A percentile compares a stretch with the other conserved stretches of the same genome.
phyloP scores from a whole-genome alignment of 345 rosid genomes.

The Brassica cretica region DNA sequence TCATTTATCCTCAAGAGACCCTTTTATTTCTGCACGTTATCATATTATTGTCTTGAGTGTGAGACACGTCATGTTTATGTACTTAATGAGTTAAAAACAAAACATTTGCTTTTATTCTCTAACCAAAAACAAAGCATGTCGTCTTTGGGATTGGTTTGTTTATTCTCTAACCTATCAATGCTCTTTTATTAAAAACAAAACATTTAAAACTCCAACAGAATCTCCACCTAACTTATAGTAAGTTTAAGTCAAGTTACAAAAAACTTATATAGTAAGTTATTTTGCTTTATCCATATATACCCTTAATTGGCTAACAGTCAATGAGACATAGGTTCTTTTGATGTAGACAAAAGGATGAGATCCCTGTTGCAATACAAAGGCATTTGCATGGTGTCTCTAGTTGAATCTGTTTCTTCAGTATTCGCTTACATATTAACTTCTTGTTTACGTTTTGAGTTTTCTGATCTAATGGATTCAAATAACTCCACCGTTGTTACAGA shows the following conservation, averaged over 20 bases:
- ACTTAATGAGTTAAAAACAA: background rate
- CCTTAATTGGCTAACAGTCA: too few relatives aligned
- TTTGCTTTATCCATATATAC: too few relatives aligned
- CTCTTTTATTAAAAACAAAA: background rate
- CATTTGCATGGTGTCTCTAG: slow-evolving; percentile 77
- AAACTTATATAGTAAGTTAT: too few relatives aligned
- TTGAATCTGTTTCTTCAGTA: slow-evolving; percentile 51
- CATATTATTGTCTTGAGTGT: background rate
- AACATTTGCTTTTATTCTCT: too few relatives aligned
- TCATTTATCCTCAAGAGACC: background rate
- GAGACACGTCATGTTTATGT: slow-evolving; percentile 14
- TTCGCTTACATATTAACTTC: slow-evolving; percentile 40
- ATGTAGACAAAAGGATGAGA: background rate
- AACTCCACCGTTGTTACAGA: background rate
- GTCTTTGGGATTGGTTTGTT: background rate
- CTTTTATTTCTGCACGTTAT: background rate
- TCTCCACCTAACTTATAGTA: background rate
- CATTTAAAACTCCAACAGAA: background rate
- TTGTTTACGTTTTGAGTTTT: slow-evolving; percentile 10
- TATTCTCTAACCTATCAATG: background rate
- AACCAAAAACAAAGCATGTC: background rate
- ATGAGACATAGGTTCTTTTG: background rate
- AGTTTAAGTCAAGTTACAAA: background rate
- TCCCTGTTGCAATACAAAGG: slow-evolving; percentile 63
- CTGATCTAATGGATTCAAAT: background rate